Percentiles rank a stretch among this genome's conserved stretches.
These are phyloP conservation scores for Pelargonium myrrhifolium DNA, from an alignment of 441 rosid genomes.

Conservation along the genomic window DNA sequence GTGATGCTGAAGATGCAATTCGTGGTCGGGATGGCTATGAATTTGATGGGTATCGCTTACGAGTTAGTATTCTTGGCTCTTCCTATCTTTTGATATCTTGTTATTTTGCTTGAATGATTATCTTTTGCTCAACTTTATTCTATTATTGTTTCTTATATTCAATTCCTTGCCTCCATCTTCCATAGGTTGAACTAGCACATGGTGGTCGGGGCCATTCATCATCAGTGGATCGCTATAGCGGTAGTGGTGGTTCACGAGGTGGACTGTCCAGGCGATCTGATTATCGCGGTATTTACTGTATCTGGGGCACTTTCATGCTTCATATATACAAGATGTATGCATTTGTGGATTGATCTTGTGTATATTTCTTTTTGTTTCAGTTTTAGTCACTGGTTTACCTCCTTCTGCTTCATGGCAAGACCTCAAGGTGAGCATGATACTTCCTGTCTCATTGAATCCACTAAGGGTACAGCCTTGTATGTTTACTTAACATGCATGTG, in stretches of 20 bases:
- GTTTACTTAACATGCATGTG: no score
- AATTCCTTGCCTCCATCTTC: conserved; percentile 3
- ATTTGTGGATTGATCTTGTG: conserved; percentile 8
- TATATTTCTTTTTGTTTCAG: conserved; percentile 30
- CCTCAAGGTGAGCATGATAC: conserved; percentile 56
- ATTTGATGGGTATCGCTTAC: conserved; percentile 68
- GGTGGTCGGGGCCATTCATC: conserved; percentile 72
- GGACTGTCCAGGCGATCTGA: conserved; percentile 74
- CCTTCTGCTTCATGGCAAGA: conserved; percentile 98
- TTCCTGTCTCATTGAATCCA: not conserved
- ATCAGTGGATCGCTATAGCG: conserved; percentile 60
- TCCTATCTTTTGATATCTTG: not conserved
- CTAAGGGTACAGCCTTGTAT: no score
- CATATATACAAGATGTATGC: not conserved
- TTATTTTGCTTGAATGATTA: not conserved
- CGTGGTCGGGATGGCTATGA: conserved; percentile 83
- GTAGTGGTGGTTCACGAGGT: conserved; percentile 45
- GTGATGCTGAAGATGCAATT: conserved; percentile 94
- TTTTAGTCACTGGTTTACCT: conserved; percentile 82
- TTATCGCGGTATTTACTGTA: conserved; percentile 60
- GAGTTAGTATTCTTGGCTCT: conserved; percentile 42
- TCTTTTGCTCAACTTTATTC: not conserved
- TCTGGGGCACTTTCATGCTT: not conserved
- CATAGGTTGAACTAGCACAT: conserved; percentile 87
- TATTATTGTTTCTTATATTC: not conserved